Conservation (phyloP, 306 rosid genomes). For the Styphnolobium japonicum region DNA sequence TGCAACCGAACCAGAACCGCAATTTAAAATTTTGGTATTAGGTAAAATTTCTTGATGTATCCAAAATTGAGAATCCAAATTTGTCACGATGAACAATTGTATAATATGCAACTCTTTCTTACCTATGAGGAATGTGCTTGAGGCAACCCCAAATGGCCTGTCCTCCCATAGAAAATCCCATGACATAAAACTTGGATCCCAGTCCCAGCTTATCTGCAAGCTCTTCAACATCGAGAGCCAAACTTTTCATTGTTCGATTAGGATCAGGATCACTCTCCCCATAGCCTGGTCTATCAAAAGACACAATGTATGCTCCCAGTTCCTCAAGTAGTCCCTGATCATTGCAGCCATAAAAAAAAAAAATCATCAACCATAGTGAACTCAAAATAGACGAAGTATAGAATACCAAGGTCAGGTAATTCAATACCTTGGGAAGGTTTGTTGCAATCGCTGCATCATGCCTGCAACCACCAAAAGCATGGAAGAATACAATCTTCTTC, state of each 20-base stretch:
- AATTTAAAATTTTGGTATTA: no score
- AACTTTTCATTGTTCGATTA: slow-evolving; percentile 17
- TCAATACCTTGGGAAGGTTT: neutral
- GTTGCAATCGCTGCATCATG: slow-evolving; percentile 19
- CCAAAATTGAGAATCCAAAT: no score
- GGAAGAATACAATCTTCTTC: slow-evolving; percentile 47
- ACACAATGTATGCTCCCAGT: slow-evolving; percentile 37
- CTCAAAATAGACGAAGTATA: no score
- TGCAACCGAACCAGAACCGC: no score
- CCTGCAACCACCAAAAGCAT: slow-evolving; percentile 29
- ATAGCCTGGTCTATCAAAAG: slow-evolving; percentile 51
- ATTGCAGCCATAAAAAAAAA: neutral
- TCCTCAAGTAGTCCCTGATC: slow-evolving; percentile 40
- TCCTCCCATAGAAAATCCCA: slow-evolving; percentile 51
- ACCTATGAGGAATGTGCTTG: slow-evolving; percentile 50
- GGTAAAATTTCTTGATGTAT: no score
- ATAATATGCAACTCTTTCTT: no score
- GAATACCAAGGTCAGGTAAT: neutral
- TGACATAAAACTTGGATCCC: slow-evolving; percentile 39
- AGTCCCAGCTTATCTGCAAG: slow-evolving; percentile 46
- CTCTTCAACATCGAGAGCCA: slow-evolving; percentile 49
- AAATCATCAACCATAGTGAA: neutral
- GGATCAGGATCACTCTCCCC: slow-evolving; percentile 56
- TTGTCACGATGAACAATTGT: no score
- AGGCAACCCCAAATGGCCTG: slow-evolving; percentile 48